Conservation (phyloP, 345 rosid genomes). For the Hevea brasiliensis region DNA sequence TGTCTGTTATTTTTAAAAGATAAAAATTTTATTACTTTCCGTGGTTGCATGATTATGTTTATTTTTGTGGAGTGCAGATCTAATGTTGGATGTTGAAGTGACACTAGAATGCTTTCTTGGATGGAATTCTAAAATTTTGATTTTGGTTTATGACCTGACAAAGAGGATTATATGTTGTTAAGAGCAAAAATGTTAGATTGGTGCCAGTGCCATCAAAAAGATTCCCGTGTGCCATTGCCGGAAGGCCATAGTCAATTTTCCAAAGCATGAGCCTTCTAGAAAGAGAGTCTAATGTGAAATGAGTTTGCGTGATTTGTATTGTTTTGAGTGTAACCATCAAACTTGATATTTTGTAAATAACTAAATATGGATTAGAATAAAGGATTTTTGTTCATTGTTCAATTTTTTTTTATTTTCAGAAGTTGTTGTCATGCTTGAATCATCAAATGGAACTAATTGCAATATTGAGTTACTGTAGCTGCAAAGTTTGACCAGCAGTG, state of each 20-base stretch:
- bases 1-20: conserved; percentile 1
- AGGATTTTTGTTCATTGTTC: neutral
- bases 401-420: neutral
- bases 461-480: too few species aligned
- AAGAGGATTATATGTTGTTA: neutral
- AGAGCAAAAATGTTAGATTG: neutral
- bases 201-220: neutral
- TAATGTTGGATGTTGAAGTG: conserved; percentile 22
- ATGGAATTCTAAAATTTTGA: neutral
- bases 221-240: neutral
- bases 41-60: neutral
- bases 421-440: neutral
- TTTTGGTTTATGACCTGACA: conserved; percentile 8
- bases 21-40: conserved; percentile 8
- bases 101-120: conserved; percentile 8
- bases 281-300: too few species aligned
- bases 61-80: conserved; percentile 31
- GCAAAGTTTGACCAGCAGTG: too few species aligned
- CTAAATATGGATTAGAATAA: conserved; percentile 1
- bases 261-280: too few species aligned
- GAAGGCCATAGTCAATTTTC: conserved; percentile 10
- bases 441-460: neutral
- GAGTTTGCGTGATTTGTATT: neutral
- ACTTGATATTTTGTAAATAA: conserved; percentile 11
- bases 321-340: conserved; percentile 1